These are phyloP conservation scores for Suhomyces taliae DNA, from an alignment of 1,139 yeast genomes.

Conservation along the genomic window DNA sequence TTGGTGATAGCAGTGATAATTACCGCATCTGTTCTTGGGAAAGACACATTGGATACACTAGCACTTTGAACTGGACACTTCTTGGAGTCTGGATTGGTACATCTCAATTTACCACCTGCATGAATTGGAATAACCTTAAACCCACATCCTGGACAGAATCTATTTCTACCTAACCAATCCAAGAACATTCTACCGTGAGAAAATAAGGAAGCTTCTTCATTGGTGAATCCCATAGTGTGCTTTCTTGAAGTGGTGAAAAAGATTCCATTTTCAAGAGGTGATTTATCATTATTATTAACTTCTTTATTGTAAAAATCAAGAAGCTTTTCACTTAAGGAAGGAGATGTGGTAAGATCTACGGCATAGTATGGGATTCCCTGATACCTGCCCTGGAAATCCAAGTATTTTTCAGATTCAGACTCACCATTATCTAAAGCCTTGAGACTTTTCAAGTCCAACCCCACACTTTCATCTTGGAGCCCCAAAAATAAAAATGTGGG, in stretches of 20 bases:
- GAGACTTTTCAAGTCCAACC: slow-evolving; percentile 30
- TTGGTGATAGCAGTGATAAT: slow-evolving; percentile 79
- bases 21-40: slow-evolving; percentile 91
- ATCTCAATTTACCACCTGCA: slow-evolving; percentile 78
- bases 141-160: slow-evolving; percentile 91
- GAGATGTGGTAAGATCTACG: slow-evolving; percentile 55
- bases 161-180: slow-evolving; percentile 79
- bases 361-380: slow-evolving; percentile 78
- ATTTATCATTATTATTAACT: slow-evolving; percentile 3
- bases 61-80: slow-evolving; percentile 58
- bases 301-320: slow-evolving; percentile 13
- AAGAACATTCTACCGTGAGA: slow-evolving; percentile 83
- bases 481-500: slow-evolving; percentile 67
- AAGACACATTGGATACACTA: slow-evolving; percentile 60
- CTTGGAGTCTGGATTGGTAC: slow-evolving; percentile 46
- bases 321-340: slow-evolving; percentile 25
- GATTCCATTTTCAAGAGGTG: slow-evolving; percentile 20
- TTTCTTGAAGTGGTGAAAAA: slow-evolving; percentile 38
- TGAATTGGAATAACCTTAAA: slow-evolving; percentile 63
- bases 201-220: slow-evolving; percentile 61
- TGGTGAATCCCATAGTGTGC: slow-evolving; percentile 35
- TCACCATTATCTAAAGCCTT: slow-evolving; percentile 26
- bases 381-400: slow-evolving; percentile 51
- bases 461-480: slow-evolving; percentile 55
- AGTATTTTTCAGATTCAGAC: slow-evolving; percentile 28